phyloP scores from a whole-genome alignment of 2,329 filamentous ascomycete genomes.

The Penicillium brevicompactum region DNA sequence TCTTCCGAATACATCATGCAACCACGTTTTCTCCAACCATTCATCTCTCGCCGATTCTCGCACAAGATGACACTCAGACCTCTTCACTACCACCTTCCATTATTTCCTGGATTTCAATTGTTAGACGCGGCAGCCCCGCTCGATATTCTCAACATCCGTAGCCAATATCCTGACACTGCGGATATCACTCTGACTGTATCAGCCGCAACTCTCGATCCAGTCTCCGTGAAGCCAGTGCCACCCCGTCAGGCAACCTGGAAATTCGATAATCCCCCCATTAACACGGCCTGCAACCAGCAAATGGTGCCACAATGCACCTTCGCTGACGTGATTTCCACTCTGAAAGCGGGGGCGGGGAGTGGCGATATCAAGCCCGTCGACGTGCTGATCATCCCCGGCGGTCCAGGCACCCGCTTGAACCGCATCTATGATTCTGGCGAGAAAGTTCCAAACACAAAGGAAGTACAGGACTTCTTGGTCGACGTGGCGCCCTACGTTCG shows the following conservation, averaged over 20 bases:
- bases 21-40: neutral
- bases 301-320: constrained; percentile 10
- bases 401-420: constrained; percentile 1
- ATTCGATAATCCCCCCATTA: constrained; percentile 1
- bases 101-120: constrained; percentile 9
- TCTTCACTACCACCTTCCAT: constrained; percentile 11
- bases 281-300: constrained; percentile 7
- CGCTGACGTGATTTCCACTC: constrained; percentile 2
- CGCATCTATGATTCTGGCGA: neutral
- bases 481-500: constrained; percentile 7
- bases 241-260: neutral
- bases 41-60: neutral
- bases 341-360: constrained; percentile 3
- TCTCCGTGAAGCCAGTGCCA: constrained; percentile 10
- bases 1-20: neutral
- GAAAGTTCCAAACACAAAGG: constrained; percentile 4
- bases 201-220: constrained; percentile 5
- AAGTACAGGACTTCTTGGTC: constrained; percentile 2
- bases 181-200: constrained; percentile 9
- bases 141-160: constrained; percentile 11
- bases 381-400: constrained; percentile 8
- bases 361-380: constrained; percentile 5
- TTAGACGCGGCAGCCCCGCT: constrained; percentile 7
- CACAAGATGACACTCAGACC: constrained; percentile 5
- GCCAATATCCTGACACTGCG: constrained; percentile 3